Evolutionary conservation across 2,329 filamentous ascomycete genomes (phyloP).

Genomic region (Emmonsiellopsis sp.): DNA sequence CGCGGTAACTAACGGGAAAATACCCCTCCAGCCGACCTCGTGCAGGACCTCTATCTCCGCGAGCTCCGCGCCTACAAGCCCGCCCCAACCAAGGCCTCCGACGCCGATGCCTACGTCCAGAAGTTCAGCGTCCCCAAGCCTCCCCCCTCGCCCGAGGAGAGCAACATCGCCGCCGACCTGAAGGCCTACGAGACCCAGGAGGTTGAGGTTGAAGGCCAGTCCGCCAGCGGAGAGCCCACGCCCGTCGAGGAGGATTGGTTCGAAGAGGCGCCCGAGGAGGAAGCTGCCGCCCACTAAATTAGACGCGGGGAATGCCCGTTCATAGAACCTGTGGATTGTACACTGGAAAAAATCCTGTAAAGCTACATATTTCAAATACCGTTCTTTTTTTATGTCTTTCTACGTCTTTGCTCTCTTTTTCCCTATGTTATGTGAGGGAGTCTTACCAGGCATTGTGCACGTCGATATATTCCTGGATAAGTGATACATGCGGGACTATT

Average conservation of each 20-base stretch:
- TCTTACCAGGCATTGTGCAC: no score
- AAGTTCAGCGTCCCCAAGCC: conserved; percentile 72
- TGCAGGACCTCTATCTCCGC: conserved; percentile 95
- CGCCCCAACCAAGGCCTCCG: conserved; percentile 69
- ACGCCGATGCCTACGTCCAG: conserved; percentile 84
- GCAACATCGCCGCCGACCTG: conserved; percentile 81
- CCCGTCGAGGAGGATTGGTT: conserved; percentile 67
- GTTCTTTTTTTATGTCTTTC: neutral
- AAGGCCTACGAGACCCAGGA: conserved; percentile 90
- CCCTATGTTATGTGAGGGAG: no score
- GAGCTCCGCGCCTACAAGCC: conserved; percentile 95
- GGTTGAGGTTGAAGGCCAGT: conserved; percentile 88
- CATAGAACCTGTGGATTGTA: conserved; percentile 2
- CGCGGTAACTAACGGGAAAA: neutral
- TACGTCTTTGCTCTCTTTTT: neutral
- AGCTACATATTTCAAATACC: conserved; percentile 1
- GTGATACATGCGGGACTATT: no score
- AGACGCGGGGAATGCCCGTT: neutral
- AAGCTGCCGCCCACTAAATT: conserved; percentile 34
- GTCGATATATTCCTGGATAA: no score
- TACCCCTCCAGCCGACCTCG: conserved; percentile 68
- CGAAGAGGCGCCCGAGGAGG: conserved; percentile 57
- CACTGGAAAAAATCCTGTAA: conserved; percentile 1
- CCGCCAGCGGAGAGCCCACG: conserved; percentile 51
- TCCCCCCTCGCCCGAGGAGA: conserved; percentile 84